Base-by-base conservation (phyloP, 352 stramenopile genomes). In the Pythium rhizo-oryzae region DNA sequence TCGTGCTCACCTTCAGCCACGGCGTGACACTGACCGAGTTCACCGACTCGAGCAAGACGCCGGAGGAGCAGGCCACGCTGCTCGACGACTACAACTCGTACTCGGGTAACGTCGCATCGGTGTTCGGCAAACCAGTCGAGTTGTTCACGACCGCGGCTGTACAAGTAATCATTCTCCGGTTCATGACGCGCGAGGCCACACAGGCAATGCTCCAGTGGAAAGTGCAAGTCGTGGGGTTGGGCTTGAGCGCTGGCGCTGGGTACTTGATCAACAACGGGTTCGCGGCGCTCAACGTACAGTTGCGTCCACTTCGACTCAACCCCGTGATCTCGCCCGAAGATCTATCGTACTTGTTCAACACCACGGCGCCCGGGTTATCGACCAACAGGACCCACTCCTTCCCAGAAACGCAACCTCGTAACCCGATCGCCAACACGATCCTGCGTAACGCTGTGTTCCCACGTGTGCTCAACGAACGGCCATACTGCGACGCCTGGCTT, bases 11-110 rank as follows among this genome's bases (percentile, higher is more conserved):
- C 35, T 41, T 41, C 35, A 7, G 35, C 35, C 35, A 41, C 12
- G 35, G 35, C 35, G 35, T 41, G 35, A 41, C 35, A 7, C 12
- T 41, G 12, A 41, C 35, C 35, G 35, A 41, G 35, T 41, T 41
- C 12, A 12, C 7, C 35, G 35, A 12, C 35, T 7, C 35, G 35
- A 41, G 35, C 35, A 41, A 41, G 35, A 41, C 35, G 7, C 35
- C 35, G 7, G 35, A 41, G 35, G 9, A 46, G 30, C 64, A 53
- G 8, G 65, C 57, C 18, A n/a, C 57, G 30, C 49, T 76, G 25
- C 70, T 76, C 2, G 65, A 64, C 57, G 25, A 64, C 57, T 64
- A 64, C 57, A 64, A 64, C 44, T 64, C 58, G 46, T 65, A 57
- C 58, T 57, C 58, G 44, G 58, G 58, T 19, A 65, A 65, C 58